Evolutionary conservation across 306 rosid species (phyloP).

Genomic region (Glycine latifolia): DNA sequence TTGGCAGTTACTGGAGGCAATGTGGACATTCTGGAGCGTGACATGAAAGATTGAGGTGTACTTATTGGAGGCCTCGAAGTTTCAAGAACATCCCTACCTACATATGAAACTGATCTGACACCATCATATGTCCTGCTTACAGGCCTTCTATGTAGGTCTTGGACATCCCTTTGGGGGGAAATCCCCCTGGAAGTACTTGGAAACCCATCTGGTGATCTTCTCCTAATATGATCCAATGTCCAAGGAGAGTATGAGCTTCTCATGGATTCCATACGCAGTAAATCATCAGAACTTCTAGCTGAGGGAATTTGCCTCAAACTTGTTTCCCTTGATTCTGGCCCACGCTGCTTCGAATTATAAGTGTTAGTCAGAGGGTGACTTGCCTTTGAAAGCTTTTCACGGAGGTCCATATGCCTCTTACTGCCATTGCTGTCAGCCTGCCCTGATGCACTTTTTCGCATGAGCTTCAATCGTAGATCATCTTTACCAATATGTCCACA

Average conservation of each 20-base stretch:
- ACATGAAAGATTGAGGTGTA: constrained; percentile 56
- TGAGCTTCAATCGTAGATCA: constrained; percentile 89
- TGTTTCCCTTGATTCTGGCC: constrained; percentile 60
- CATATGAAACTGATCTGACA: constrained; percentile 62
- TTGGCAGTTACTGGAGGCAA: constrained; percentile 69
- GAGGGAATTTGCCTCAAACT: constrained; percentile 62
- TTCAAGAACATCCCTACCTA: constrained; percentile 64
- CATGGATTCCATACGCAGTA: constrained; percentile 67
- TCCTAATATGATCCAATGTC: constrained; percentile 74
- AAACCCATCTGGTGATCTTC: constrained; percentile 60
- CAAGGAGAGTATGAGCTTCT: constrained; percentile 81
- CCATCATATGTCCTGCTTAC: constrained; percentile 65
- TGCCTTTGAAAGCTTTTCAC: constrained; percentile 83
- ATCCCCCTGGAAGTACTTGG: constrained; percentile 55
- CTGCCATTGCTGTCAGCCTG: constrained; percentile 54
- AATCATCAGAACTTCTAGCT: constrained; percentile 68
- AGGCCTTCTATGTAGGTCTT: constrained; percentile 69
- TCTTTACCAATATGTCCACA: constrained; percentile 66
- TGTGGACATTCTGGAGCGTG: constrained; percentile 59
- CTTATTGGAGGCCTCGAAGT: constrained; percentile 63
- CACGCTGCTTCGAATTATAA: constrained; percentile 50
- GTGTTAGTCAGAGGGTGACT: constrained; percentile 43
- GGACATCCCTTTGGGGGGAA: constrained; percentile 53
- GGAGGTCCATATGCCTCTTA: constrained; percentile 73
- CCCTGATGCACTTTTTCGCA: constrained; percentile 67